Conservation (phyloP, 73 alveolate species). For the Effrenium voratum region DNA sequence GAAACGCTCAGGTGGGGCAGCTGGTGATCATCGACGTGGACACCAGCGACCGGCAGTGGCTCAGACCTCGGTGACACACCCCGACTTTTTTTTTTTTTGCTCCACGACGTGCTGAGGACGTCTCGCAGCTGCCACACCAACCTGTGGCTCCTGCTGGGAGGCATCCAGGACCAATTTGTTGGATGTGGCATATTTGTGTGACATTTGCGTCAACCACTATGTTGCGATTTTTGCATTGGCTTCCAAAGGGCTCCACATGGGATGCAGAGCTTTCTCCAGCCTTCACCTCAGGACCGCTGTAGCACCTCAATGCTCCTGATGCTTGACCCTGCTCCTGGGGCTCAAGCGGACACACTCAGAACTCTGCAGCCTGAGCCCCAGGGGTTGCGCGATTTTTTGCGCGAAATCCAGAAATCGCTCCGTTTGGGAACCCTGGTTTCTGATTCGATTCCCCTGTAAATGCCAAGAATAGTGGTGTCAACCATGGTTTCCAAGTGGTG, state of each 20-base stretch:
- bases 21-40: slow-evolving; percentile 40
- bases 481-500: no score
- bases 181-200: neutral
- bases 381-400: no score
- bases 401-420: no score
- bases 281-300: neutral
- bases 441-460: no score
- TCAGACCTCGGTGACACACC: neutral
- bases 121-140: slow-evolving; percentile 46
- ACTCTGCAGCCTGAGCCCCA: slow-evolving; percentile 29
- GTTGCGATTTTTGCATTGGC: neutral
- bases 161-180: neutral
- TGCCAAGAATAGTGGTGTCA: no score
- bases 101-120: neutral
- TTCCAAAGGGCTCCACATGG: neutral
- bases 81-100: neutral
- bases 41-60: slow-evolving; percentile 10
- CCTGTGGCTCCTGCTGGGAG: slow-evolving; percentile 43
- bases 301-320: slow-evolving; percentile 40
- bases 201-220: neutral
- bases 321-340: slow-evolving; percentile 24
- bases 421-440: no score
- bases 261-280: no score
- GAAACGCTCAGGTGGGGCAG: slow-evolving; percentile 21
- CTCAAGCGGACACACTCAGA: slow-evolving; percentile 16